Evolutionary conservation across 352 stramenopile genomes (phyloP).

Genomic region (Phytophthora nicotianae): DNA sequence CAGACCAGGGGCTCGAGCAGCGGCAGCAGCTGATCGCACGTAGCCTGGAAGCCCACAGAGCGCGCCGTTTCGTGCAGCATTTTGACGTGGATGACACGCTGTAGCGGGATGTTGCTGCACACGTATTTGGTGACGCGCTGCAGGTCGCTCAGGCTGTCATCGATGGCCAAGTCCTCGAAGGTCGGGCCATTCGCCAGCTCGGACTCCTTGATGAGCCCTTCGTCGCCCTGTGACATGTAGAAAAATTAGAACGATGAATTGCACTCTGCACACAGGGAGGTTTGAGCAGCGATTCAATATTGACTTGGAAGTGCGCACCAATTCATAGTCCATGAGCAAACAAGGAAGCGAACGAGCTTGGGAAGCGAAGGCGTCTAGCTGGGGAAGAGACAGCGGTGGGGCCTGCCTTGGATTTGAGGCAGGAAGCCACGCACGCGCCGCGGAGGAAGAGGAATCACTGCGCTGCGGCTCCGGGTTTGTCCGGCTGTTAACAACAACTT

Average conservation of each 20-base stretch:
- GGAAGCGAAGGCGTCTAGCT: background rate
- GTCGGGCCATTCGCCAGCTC: constrained; percentile 72
- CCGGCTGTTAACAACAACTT: constrained; percentile 7
- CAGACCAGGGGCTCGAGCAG: constrained; percentile 84
- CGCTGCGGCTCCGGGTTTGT: constrained; percentile 7
- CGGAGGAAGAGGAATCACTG: constrained; percentile 4
- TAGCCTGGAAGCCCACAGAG: constrained; percentile 80
- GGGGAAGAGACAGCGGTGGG: background rate
- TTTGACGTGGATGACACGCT: constrained; percentile 97
- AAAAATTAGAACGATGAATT: constrained; percentile 37
- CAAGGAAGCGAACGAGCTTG: background rate
- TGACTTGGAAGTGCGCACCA: constrained; percentile 34
- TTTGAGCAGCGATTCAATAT: constrained; percentile 12
- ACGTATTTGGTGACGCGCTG: constrained; percentile 96
- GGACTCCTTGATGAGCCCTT: constrained; percentile 38
- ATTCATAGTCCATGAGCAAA: constrained; percentile 51
- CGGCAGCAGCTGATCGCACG: constrained; percentile 90
- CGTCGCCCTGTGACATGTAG: constrained; percentile 28
- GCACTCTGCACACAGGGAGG: background rate
- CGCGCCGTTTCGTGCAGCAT: constrained; percentile 92
- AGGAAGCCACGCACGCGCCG: constrained; percentile 5
- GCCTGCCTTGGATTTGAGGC: background rate
- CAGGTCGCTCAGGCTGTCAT: constrained; percentile 96
- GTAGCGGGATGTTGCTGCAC: constrained; percentile 95
- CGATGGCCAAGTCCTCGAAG: constrained; percentile 99